Percentiles rank a stretch among this genome's conserved stretches.
These are phyloP conservation scores for Brassica balearica DNA, from an alignment of 441 rosid species.

Conservation along the genomic window DNA sequence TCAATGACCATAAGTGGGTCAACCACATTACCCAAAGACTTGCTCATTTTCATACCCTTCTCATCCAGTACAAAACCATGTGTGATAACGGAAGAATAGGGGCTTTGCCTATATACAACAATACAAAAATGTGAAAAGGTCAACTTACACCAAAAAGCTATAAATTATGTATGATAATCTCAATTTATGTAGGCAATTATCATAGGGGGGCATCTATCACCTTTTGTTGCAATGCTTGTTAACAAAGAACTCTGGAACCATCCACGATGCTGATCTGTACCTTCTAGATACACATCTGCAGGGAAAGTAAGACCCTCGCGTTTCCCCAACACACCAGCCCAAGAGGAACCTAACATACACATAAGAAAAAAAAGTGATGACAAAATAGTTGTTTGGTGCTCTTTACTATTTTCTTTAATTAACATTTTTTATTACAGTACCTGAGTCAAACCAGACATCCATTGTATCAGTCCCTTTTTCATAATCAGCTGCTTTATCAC, in stretches of 20 bases:
- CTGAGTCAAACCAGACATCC: slow-evolving; percentile 99
- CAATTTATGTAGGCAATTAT: slow-evolving; percentile 16
- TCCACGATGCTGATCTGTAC: slow-evolving; percentile 99
- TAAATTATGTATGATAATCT: slow-evolving; percentile 8
- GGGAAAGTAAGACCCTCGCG: slow-evolving; percentile 75
- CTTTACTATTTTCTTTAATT: not conserved
- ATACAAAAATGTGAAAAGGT: slow-evolving; percentile 35
- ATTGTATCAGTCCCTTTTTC: slow-evolving; percentile 97
- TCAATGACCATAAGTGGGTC: slow-evolving; percentile 84
- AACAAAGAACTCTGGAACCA: slow-evolving; percentile 98
- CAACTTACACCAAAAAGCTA: slow-evolving; percentile 34
- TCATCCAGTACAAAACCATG: slow-evolving; percentile 99
- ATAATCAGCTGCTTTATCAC: slow-evolving; percentile 73
- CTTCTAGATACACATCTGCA: slow-evolving; percentile 95
- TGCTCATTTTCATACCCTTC: slow-evolving; percentile 98
- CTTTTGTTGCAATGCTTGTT: slow-evolving; percentile 91
- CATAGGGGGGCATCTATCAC: slow-evolving; percentile 46
- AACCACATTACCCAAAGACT: slow-evolving; percentile 94
- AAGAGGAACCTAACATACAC: slow-evolving; percentile 78
- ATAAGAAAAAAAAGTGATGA: slow-evolving; percentile 36
- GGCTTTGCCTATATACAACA: slow-evolving; percentile 71
- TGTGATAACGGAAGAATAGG: slow-evolving; percentile 83
- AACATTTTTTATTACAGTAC: slow-evolving; percentile 44
- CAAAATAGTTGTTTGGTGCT: slow-evolving; percentile 20
- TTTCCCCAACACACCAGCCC: slow-evolving; percentile 94